These are phyloP conservation scores for Silybum marianum DNA, from an alignment of 129 eudicot species.

Conservation along the genomic window DNA sequence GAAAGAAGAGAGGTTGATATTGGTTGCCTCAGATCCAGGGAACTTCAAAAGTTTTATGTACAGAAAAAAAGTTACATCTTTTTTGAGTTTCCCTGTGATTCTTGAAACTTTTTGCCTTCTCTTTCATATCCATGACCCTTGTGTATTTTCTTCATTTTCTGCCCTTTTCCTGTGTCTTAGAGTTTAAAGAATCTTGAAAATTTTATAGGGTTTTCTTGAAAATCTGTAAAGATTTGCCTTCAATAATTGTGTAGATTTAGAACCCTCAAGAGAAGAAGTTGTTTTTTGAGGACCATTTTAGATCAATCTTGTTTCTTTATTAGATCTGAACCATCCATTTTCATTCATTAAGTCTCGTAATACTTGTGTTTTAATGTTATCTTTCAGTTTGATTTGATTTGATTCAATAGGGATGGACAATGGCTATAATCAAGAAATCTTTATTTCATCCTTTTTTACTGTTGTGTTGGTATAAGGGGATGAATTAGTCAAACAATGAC, in stretches of 20 bases:
- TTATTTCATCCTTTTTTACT: slow-evolving; percentile 21
- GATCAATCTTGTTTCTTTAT: slow-evolving; percentile 36
- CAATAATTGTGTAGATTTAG: slow-evolving; percentile 23
- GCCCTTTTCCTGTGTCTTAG: slow-evolving; percentile 35
- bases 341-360: neutral
- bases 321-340: slow-evolving; percentile 48
- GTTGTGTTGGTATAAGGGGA: slow-evolving; percentile 29
- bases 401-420: slow-evolving; percentile 40
- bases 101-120: slow-evolving; percentile 43
- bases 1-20: slow-evolving; percentile 52
- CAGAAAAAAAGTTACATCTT: slow-evolving; percentile 38
- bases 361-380: neutral
- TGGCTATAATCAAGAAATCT: slow-evolving; percentile 25
- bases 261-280: neutral
- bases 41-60: slow-evolving; percentile 43
- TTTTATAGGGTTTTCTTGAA: slow-evolving; percentile 27
- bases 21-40: slow-evolving; percentile 83
- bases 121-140: slow-evolving; percentile 51
- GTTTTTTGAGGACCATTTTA: slow-evolving; percentile 27
- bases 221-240: slow-evolving; percentile 15
- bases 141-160: slow-evolving; percentile 22
- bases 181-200: slow-evolving; percentile 30
- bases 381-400: slow-evolving; percentile 7
- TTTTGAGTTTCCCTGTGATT: slow-evolving; percentile 69
- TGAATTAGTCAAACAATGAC: slow-evolving; percentile 76